Evolutionary conservation across 2,329 filamentous ascomycete genomes (phyloP).

Genomic region (Claviceps arundinis): DNA sequence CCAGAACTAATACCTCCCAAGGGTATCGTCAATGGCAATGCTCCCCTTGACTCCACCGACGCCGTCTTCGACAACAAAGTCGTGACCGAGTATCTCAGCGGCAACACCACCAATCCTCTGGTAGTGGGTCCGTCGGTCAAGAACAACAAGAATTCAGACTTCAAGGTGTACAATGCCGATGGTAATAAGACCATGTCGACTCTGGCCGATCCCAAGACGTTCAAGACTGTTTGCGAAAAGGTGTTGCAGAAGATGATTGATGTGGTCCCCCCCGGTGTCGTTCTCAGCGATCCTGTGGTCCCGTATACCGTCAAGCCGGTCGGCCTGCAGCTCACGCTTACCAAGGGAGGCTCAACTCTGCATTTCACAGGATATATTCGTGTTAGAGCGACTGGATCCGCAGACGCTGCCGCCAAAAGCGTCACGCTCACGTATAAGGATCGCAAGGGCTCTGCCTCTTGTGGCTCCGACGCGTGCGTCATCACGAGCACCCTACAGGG

Average conservation of each 20-base stretch:
- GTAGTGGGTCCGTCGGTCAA: slow-evolving; percentile 36
- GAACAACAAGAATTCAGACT: slow-evolving; percentile 37
- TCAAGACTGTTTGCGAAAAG: slow-evolving; percentile 32
- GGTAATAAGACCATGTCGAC: slow-evolving; percentile 39
- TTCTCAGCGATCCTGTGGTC: slow-evolving; percentile 35
- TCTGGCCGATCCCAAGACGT: slow-evolving; percentile 30
- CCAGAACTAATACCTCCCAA: slow-evolving; percentile 36
- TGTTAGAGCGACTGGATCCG: slow-evolving; percentile 37
- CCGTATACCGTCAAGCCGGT: slow-evolving; percentile 49
- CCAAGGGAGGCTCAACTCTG: slow-evolving; percentile 32
- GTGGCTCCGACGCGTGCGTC: slow-evolving; percentile 28
- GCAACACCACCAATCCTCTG: slow-evolving; percentile 40
- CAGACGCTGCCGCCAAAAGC: slow-evolving; percentile 27
- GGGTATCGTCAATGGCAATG: slow-evolving; percentile 28
- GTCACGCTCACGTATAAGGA: slow-evolving; percentile 43
- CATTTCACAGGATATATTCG: slow-evolving; percentile 42
- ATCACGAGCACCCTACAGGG: slow-evolving; percentile 34
- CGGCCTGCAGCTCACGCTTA: slow-evolving; percentile 39
- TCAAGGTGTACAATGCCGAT: slow-evolving; percentile 42
- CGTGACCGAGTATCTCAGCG: slow-evolving; percentile 41
- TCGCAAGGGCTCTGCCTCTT: slow-evolving; percentile 34
- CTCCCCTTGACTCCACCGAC: slow-evolving; percentile 32
- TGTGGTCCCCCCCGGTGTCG: slow-evolving; percentile 37
- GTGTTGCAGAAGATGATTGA: slow-evolving; percentile 50
- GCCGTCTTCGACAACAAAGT: slow-evolving; percentile 42